Percentiles rank a stretch among this genome's conserved stretches.
phyloP scores from a whole-genome alignment of 768 basidiomycete genomes.

The Gautieria morchelliformis region DNA sequence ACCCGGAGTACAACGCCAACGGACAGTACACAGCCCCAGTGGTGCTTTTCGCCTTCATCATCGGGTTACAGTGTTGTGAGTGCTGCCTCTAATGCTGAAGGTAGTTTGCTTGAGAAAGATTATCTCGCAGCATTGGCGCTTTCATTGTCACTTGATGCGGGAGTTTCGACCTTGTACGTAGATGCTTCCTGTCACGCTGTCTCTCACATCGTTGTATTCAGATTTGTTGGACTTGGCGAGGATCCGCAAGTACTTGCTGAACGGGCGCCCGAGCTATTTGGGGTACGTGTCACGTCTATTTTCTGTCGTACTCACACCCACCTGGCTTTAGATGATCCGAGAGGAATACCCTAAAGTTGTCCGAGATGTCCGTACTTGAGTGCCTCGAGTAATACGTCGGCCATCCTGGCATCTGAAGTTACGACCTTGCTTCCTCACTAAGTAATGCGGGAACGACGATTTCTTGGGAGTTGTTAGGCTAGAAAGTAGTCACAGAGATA shows the following conservation, averaged over 20 bases:
- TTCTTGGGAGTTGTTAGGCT: too few relatives aligned
- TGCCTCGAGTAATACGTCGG: too few relatives aligned
- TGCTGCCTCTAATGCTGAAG: constrained; percentile 12
- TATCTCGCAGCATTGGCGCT: constrained; percentile 46
- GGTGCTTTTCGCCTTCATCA: constrained; percentile 71
- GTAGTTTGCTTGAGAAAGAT: neutral
- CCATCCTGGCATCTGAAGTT: too few relatives aligned
- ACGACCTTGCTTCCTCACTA: too few relatives aligned
- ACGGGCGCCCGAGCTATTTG: constrained; percentile 64
- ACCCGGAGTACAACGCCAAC: constrained; percentile 61
- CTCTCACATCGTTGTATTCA: constrained; percentile 16
- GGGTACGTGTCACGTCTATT: constrained; percentile 27
- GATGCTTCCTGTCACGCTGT: neutral
- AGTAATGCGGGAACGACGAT: too few relatives aligned
- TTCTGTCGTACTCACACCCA: neutral
- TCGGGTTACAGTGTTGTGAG: constrained; percentile 65
- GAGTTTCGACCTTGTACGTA: constrained; percentile 75
- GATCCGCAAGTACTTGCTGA: constrained; percentile 70
- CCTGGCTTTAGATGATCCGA: constrained; percentile 44
- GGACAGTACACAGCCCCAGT: constrained; percentile 76
- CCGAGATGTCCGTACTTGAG: constrained; percentile 34
- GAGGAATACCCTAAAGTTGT: constrained; percentile 62
- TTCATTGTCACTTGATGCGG: constrained; percentile 70
- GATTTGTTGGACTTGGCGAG: constrained; percentile 78
- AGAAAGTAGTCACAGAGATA: too few relatives aligned